Evolutionary conservation across 768 basidiomycete species (phyloP).

Genomic region (Suillus sp.): DNA sequence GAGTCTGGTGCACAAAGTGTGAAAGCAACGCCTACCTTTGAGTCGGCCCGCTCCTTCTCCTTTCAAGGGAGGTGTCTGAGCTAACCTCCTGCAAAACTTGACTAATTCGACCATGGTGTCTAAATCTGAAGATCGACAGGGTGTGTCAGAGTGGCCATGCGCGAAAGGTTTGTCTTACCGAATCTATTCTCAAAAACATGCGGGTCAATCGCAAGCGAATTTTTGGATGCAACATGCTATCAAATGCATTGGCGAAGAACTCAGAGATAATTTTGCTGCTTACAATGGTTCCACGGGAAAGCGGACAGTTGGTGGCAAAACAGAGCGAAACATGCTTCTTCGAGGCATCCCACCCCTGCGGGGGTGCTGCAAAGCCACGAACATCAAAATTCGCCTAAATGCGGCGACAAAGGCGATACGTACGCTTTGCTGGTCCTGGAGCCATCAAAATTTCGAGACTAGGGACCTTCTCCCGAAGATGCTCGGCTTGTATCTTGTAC

Average conservation of each 20-base stretch:
- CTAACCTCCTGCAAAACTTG: not conserved
- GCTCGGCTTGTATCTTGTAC: slow-evolving; percentile 1
- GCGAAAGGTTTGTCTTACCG: not conserved
- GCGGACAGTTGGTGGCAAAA: not conserved
- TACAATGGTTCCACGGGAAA: not conserved
- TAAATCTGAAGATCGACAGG: not conserved
- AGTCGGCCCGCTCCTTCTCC: slow-evolving; percentile 1
- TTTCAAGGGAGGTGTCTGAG: not conserved
- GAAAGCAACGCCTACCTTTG: not conserved
- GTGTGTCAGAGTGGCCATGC: not conserved
- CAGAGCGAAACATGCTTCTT: slow-evolving; percentile 2
- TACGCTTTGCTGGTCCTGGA: not conserved
- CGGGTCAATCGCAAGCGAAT: slow-evolving; percentile 1
- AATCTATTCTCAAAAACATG: not conserved
- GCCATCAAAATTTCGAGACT: not conserved
- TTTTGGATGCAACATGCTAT: not conserved
- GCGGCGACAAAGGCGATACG: not conserved
- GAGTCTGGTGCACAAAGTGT: not conserved
- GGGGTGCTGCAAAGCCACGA: not conserved
- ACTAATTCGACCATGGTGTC: not conserved
- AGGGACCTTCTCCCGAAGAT: not conserved
- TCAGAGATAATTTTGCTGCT: not conserved
- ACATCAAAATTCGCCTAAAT: not conserved
- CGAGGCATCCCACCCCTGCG: slow-evolving; percentile 2
- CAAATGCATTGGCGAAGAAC: not conserved